phyloP scores from a whole-genome alignment of 2,329 filamentous ascomycete species.

The Sporothrix protearum region DNA sequence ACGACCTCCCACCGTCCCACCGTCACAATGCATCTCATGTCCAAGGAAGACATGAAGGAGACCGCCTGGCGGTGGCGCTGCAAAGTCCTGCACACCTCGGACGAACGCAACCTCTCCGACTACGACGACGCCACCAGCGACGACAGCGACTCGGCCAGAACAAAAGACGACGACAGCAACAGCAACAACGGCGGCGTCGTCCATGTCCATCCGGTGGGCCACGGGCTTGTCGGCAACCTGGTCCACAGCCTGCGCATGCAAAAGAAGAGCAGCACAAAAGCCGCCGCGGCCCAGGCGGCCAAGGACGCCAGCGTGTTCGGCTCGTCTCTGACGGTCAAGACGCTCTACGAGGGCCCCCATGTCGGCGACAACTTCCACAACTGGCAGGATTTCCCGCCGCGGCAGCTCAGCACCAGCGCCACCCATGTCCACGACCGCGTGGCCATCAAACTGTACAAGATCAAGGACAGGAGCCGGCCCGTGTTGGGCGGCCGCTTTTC shows the following conservation, averaged over 20 bases:
- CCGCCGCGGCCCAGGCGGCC: constrained; percentile 12
- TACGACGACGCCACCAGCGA: constrained; percentile 21
- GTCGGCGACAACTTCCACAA: constrained; percentile 32
- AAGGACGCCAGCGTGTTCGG: constrained; percentile 27
- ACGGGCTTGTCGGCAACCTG: background rate
- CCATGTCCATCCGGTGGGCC: background rate
- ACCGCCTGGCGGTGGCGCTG: constrained; percentile 31
- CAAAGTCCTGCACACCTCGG: constrained; percentile 29
- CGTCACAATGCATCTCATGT: constrained; percentile 11
- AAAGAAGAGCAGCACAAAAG: background rate
- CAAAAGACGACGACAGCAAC: background rate
- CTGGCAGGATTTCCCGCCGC: constrained; percentile 44
- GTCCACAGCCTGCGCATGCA: background rate
- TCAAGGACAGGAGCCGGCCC: constrained; percentile 43
- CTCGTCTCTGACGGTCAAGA: constrained; percentile 35
- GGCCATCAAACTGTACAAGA: constrained; percentile 47
- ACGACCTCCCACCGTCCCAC: background rate
- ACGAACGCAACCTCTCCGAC: constrained; percentile 31
- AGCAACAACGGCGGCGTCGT: background rate
- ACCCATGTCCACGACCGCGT: constrained; percentile 39
- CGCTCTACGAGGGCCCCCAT: constrained; percentile 40
- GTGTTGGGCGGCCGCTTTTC: constrained; percentile 39
- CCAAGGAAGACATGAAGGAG: constrained; percentile 22
- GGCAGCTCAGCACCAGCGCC: constrained; percentile 41
- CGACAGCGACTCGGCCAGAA: background rate